A percentile compares a stretch with the other conserved stretches of the same genome.
phyloP scores from a whole-genome alignment of 305 asterid species.

The Rubia peregrina region DNA sequence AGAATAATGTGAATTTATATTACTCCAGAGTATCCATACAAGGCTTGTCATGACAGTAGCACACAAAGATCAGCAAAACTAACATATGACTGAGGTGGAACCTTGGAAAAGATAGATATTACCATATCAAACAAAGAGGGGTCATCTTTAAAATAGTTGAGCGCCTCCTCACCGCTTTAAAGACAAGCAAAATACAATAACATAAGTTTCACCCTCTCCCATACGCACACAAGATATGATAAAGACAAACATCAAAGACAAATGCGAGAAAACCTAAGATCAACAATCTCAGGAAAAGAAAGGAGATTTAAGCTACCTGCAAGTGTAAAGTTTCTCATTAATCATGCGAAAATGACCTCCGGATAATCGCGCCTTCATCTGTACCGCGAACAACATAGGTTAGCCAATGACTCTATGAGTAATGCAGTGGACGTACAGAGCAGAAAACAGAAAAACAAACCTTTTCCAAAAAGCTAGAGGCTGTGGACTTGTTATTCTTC shows the following conservation, averaged over 20 bases:
- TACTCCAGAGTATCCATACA: background rate
- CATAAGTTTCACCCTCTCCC: background rate
- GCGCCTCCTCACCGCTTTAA: constrained; percentile 34
- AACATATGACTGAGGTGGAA: background rate
- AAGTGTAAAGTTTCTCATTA: constrained; percentile 87
- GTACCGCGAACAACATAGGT: constrained; percentile 4
- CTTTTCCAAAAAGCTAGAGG: constrained; percentile 40
- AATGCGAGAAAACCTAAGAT: background rate
- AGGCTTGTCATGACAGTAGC: background rate
- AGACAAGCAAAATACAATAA: background rate
- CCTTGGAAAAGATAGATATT: constrained; percentile 13
- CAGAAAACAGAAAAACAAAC: background rate
- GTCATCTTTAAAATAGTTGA: constrained; percentile 35
- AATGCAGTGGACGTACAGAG: background rate
- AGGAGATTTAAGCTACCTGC: constrained; percentile 39
- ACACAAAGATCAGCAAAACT: background rate
- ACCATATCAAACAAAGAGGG: constrained; percentile 38
- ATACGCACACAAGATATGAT: background rate
- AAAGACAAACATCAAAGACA: background rate
- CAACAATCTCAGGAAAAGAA: background rate
- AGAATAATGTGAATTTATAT: constrained; percentile 4
- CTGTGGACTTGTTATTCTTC: constrained; percentile 17
- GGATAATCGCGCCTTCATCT: constrained; percentile 83
- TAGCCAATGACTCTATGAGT: background rate
- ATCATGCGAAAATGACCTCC: constrained; percentile 93